A percentile compares a stretch with the other conserved stretches of the same genome.
Evolutionary conservation across 2,329 filamentous ascomycete genomes (phyloP).

Genomic region (Pseudocercospora eumusae): DNA sequence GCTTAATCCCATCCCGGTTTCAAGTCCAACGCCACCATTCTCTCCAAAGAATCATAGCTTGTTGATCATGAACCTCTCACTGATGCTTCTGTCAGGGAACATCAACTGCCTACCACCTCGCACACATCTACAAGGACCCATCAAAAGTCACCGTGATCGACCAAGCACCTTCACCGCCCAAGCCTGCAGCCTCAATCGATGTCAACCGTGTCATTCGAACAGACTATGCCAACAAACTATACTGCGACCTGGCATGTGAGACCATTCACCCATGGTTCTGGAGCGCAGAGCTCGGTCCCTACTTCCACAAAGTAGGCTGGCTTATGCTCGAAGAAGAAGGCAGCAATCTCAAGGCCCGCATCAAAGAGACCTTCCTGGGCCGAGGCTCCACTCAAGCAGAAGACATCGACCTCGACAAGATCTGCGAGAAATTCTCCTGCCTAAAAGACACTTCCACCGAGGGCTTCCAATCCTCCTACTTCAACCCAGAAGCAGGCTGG

Average conservation of each 20-base stretch:
- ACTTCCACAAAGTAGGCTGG: slow-evolving; percentile 63
- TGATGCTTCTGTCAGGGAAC: slow-evolving; percentile 13
- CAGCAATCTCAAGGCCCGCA: slow-evolving; percentile 45
- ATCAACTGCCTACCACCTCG: slow-evolving; percentile 30
- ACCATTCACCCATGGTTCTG: slow-evolving; percentile 44
- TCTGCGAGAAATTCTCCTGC: slow-evolving; percentile 44
- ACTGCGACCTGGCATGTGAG: slow-evolving; percentile 41
- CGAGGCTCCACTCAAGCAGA: slow-evolving; percentile 45
- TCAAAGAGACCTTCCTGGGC: slow-evolving; percentile 55
- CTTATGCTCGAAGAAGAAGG: slow-evolving; percentile 53
- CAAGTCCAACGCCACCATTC: no score
- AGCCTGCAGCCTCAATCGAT: slow-evolving; percentile 42
- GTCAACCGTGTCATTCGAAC: slow-evolving; percentile 39
- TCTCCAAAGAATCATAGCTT: background rate
- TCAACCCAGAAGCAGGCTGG: slow-evolving; percentile 58
- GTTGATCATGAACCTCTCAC: background rate
- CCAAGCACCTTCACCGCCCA: slow-evolving; percentile 53
- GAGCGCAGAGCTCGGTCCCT: slow-evolving; percentile 37
- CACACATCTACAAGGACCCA: slow-evolving; percentile 51
- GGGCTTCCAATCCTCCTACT: slow-evolving; percentile 48
- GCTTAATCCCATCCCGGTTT: no score
- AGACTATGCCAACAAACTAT: slow-evolving; percentile 36
- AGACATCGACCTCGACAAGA: slow-evolving; percentile 48
- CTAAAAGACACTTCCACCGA: slow-evolving; percentile 42
- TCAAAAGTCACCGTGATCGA: slow-evolving; percentile 61